Percentiles rank a stretch among this genome's conserved stretches.
Conservation (phyloP, 805 yeast genomes). For the Wickerhamomyces ciferrii region DNA sequence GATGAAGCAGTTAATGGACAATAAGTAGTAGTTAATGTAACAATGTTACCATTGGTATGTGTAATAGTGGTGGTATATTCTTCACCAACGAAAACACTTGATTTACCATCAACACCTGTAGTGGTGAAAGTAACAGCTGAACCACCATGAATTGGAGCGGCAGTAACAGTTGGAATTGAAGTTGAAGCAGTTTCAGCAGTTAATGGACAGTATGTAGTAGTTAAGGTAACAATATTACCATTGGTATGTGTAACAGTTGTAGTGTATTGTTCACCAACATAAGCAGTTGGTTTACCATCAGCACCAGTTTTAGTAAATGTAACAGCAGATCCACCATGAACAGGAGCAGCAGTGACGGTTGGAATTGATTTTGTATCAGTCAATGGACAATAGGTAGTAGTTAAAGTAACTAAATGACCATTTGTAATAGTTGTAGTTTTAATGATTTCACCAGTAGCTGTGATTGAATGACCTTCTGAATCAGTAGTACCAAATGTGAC, state of each 20-base stretch:
- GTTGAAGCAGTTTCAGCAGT: not conserved
- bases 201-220: not conserved
- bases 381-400: not conserved
- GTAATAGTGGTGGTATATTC: conserved; percentile 3
- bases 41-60: not conserved
- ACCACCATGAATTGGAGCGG: not conserved
- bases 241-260: not conserved
- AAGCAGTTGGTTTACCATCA: conserved; percentile 19
- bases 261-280: not conserved
- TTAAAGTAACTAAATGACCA: not conserved
- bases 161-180: not conserved
- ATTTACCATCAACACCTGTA: conserved; percentile 10
- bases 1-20: not conserved
- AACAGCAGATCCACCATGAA: conserved; percentile 15
- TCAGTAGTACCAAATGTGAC: conserved; percentile 24
- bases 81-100: conserved; percentile 8
- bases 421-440: not conserved
- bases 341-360: not conserved
- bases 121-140: conserved; percentile 1
- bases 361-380: not conserved
- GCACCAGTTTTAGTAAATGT: conserved; percentile 9
- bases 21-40: not conserved
- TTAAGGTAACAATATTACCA: not conserved
- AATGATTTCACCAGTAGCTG: not conserved
- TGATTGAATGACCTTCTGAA: not conserved